Evolutionary conservation across 257 asterid species (phyloP).

Genomic region (Lithospermum erythrorhizon): DNA sequence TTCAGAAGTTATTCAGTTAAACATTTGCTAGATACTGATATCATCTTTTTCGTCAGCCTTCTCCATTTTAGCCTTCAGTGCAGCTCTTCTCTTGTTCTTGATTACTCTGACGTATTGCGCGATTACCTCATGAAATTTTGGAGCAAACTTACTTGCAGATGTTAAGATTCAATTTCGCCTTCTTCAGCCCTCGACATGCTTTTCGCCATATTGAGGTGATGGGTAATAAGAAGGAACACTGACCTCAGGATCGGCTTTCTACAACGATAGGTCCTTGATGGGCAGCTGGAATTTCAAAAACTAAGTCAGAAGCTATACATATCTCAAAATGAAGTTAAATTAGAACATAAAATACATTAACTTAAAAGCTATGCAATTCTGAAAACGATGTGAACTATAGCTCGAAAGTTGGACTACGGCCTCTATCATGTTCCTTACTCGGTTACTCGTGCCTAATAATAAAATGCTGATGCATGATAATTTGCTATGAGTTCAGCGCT

Average conservation of each 20-base stretch:
- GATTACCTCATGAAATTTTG: conserved; percentile 64
- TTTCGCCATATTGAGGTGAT: conserved; percentile 79
- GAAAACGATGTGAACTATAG: background rate
- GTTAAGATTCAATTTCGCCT: conserved; percentile 60
- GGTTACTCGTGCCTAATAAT: too few species aligned
- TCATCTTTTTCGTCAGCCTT: conserved; percentile 36
- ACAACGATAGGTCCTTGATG: conserved; percentile 77
- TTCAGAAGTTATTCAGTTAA: background rate
- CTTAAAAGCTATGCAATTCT: background rate
- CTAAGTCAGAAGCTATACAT: background rate
- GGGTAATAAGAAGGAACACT: conserved; percentile 63
- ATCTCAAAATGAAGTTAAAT: background rate
- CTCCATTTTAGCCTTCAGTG: conserved; percentile 33
- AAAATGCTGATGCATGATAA: too few species aligned
- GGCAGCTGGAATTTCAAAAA: conserved; percentile 40
- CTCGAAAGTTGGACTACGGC: too few species aligned
- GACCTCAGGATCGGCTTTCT: conserved; percentile 82
- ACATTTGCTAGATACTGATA: conserved; percentile 20
- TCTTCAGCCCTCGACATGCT: conserved; percentile 74
- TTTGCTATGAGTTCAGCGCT: too few species aligned
- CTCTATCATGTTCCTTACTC: too few species aligned
- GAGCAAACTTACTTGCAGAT: conserved; percentile 66
- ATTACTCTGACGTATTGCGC: conserved; percentile 60
- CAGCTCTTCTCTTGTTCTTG: conserved; percentile 63
- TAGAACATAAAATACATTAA: too few species aligned